Conservation (phyloP, 2,329 filamentous ascomycete species). For the Kalmusia sp. region DNA sequence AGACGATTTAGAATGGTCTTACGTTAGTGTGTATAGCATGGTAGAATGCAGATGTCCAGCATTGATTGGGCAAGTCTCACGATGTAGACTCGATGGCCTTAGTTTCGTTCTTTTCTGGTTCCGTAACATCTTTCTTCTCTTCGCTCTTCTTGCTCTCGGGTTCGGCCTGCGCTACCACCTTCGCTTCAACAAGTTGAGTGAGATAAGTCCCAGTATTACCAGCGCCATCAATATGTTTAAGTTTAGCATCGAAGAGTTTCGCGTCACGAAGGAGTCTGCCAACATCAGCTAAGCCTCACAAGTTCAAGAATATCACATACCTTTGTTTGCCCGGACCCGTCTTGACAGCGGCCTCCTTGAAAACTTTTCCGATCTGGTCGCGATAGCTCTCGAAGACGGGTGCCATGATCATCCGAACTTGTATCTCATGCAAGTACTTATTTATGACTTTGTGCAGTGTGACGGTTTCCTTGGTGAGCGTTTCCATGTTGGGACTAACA, state of each 20-base stretch:
- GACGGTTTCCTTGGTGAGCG: conserved; percentile 81
- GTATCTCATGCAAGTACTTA: conserved; percentile 79
- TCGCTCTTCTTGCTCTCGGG: conserved; percentile 7
- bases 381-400: conserved; percentile 85
- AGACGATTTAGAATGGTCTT: not conserved
- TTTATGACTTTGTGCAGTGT: conserved; percentile 83
- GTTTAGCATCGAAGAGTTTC: conserved; percentile 72
- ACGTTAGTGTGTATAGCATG: not conserved
- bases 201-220: conserved; percentile 76
- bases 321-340: conserved; percentile 74
- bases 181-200: conserved; percentile 68
- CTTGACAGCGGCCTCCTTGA: conserved; percentile 69
- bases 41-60: not conserved
- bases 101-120: not conserved
- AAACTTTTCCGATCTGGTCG: conserved; percentile 76
- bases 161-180: conserved; percentile 45
- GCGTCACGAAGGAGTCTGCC: conserved; percentile 78
- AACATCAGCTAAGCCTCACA: conserved; percentile 12
- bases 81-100: not conserved
- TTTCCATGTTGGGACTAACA: conserved; percentile 81
- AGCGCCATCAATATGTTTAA: conserved; percentile 81
- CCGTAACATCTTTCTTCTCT: not conserved
- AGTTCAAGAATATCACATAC: conserved; percentile 56
- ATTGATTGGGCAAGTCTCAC: not conserved
- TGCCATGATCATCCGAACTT: conserved; percentile 82